phyloP scores from a whole-genome alignment of 257 asterid species.

The Nicotiana obtusifolia region DNA sequence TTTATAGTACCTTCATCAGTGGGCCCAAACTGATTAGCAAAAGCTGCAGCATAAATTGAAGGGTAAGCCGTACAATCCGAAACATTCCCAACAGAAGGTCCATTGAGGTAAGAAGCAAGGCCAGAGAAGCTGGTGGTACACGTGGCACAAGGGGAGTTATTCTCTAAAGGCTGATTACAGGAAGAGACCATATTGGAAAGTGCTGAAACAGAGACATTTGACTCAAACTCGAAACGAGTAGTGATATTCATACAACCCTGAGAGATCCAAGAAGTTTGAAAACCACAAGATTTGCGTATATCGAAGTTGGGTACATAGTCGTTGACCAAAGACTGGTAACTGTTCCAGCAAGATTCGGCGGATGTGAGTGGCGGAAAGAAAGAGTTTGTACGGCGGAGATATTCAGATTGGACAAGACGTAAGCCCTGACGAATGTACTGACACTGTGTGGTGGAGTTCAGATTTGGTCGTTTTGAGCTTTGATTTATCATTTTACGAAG shows the following conservation, averaged over 20 bases:
- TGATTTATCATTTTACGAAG: conserved; percentile 28
- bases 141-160: conserved; percentile 66
- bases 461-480: conserved; percentile 15
- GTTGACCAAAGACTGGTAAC: conserved; percentile 39
- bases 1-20: conserved; percentile 55
- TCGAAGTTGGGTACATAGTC: conserved; percentile 35
- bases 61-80: conserved; percentile 62
- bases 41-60: conserved; percentile 61
- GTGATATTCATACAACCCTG: conserved; percentile 64
- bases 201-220: conserved; percentile 32
- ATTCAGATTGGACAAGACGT: conserved; percentile 64
- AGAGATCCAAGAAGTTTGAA: conserved; percentile 53
- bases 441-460: conserved; percentile 40
- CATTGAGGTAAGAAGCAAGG: conserved; percentile 45
- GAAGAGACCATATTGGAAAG: conserved; percentile 27
- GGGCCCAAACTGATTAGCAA: conserved; percentile 57
- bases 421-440: conserved; percentile 61
- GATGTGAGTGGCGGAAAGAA: conserved; percentile 57
- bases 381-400: conserved; percentile 38
- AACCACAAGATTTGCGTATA: conserved; percentile 56
- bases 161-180: conserved; percentile 62
- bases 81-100: conserved; percentile 49
- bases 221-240: conserved; percentile 58
- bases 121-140: conserved; percentile 59
- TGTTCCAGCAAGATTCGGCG: conserved; percentile 61